phyloP scores from a whole-genome alignment of 2,329 filamentous ascomycete species.

The Epichloe elymi region DNA sequence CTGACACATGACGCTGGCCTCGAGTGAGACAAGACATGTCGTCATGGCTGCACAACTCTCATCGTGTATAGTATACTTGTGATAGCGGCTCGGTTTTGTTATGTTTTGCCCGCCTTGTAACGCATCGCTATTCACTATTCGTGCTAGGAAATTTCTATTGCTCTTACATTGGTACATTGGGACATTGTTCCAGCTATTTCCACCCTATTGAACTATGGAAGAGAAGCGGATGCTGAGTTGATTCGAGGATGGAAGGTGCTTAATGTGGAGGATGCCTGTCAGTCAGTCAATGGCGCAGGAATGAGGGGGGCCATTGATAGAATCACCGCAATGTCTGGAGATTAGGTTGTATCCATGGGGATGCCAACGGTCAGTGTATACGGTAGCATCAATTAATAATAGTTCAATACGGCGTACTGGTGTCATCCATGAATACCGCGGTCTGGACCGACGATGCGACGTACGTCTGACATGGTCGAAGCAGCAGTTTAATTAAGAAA shows the following conservation, averaged over 20 bases:
- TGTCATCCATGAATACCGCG: too few relatives aligned
- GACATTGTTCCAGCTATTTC: not conserved
- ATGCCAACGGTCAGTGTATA: not conserved
- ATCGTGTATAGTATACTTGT: not conserved
- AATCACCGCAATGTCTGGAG: too few relatives aligned
- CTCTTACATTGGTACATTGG: not conserved
- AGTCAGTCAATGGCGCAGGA: too few relatives aligned
- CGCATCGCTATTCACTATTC: too few relatives aligned
- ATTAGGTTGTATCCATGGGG: too few relatives aligned
- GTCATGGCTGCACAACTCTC: not conserved
- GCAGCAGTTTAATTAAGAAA: too few relatives aligned
- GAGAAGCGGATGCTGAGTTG: not conserved
- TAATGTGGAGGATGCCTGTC: too few relatives aligned
- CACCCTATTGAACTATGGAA: too few relatives aligned
- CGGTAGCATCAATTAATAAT: not conserved
- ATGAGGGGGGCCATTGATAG: too few relatives aligned
- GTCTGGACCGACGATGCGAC: too few relatives aligned
- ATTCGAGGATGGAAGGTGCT: not conserved
- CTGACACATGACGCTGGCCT: not conserved
- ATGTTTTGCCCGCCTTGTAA: too few relatives aligned
- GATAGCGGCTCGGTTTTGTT: not conserved
- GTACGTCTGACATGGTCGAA: too few relatives aligned
- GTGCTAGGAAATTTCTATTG: not conserved
- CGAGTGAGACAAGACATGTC: not conserved
- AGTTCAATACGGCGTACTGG: not conserved